Evolutionary conservation across 176 grass and related monocot genomes (phyloP).

Genomic region (Oryza longistaminata): DNA sequence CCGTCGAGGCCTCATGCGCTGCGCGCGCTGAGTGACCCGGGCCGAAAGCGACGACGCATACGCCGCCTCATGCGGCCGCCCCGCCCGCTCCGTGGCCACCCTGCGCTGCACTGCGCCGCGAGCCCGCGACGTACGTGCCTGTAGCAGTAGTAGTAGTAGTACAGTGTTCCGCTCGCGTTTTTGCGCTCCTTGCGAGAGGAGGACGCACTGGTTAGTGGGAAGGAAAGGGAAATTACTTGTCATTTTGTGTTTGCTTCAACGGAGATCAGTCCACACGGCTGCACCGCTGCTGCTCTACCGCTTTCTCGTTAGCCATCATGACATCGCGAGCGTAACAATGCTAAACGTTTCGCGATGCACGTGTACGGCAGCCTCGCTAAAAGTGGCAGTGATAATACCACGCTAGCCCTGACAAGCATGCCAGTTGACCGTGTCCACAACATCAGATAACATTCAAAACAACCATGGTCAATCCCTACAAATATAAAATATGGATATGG

Average conservation of each 20-base stretch:
- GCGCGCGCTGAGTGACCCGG: not conserved
- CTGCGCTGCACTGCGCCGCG: not conserved
- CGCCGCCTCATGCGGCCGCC: not conserved
- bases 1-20: slow-evolving; percentile 7
- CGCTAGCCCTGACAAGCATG: not conserved
- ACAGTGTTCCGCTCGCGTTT: not conserved
- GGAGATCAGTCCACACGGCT: not conserved
- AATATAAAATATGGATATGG: not conserved
- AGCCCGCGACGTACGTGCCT: not conserved
- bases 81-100: not conserved
- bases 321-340: not conserved
- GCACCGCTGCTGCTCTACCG: not conserved
- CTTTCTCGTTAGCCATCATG: slow-evolving; percentile 21
- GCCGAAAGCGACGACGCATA: slow-evolving; percentile 37
- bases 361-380: not conserved
- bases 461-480: not conserved
- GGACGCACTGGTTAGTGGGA: not conserved
- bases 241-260: slow-evolving; percentile 3
- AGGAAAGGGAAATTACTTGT: not conserved
- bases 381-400: not conserved
- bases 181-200: not conserved
- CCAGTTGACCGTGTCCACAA: slow-evolving; percentile 29
- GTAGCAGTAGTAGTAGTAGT: not conserved
- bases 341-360: not conserved
- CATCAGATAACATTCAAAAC: not conserved